Evolutionary conservation across 495 filamentous ascomycete genomes (phyloP), one percentile per base, ranked within the genome.

Genomic region (Penicillium samsonianum): DNA sequence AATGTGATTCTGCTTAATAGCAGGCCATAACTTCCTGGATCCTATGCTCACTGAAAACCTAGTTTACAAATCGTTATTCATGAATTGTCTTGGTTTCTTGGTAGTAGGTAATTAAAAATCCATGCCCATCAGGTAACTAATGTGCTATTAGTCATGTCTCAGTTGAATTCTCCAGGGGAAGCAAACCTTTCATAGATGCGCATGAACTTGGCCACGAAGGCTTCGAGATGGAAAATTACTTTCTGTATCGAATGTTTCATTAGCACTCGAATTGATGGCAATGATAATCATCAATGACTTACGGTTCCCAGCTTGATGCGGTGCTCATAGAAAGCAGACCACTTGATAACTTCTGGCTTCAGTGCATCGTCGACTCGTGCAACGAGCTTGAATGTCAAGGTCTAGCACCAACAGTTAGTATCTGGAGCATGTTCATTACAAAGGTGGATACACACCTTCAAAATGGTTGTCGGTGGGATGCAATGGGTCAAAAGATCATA

Each of bases 141-240:
- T 26, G 16, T 8, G 16, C 2, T 33, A 64, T 76, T 59, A 76
- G 68, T 46, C 16, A 40, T 12, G 12, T 55, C 23, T 22, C 31
- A 8, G 16, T 37, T 14, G 28, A 20, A 38, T 16, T 4, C 30
- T 25, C 22, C 7, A 22, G 19, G 12, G 31, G 10, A 11, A 44
- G 61, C 78, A 50, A 67, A 87, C 84, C 84, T 84, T 78, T 98
- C 94, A 52, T 93, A 83, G 51, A 98, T 87, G 61, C 93, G 83
- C 91, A 98, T 97, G 69, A 96, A 93, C 77, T 96, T 96, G 28
- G 95, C 93, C 33, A 98, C 93, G 74, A 98, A 98, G 22, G 94
- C 94, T 77, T 98, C 94, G 0, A 98, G 81, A 63, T 98, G 94
- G 72, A 98, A 98, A 45, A 98, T 97, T 23, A 92, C 87, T 83